Percentiles rank a stretch among this genome's conserved stretches.
Evolutionary conservation across 129 eudicot species (phyloP).

Genomic region (Centrapalus pauciflorus): DNA sequence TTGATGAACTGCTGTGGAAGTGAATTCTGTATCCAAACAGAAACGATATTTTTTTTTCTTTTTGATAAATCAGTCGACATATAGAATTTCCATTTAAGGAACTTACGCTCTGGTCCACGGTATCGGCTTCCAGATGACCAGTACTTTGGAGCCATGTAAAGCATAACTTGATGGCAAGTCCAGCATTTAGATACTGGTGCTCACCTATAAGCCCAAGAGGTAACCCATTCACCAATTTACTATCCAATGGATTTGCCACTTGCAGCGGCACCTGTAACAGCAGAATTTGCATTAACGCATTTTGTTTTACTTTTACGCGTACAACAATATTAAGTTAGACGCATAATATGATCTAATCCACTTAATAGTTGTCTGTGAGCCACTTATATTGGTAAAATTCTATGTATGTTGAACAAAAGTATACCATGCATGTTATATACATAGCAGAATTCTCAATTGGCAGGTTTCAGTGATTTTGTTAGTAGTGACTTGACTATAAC

Average conservation of each 20-base stretch:
- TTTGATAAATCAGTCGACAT: neutral
- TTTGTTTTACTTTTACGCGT: neutral
- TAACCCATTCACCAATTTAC: conserved; percentile 51
- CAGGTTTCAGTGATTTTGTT: neutral
- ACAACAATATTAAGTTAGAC: neutral
- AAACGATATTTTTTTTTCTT: neutral
- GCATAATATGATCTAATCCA: neutral
- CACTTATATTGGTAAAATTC: neutral
- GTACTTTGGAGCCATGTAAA: conserved; percentile 86
- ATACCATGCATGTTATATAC: neutral
- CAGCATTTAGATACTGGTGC: conserved; percentile 94
- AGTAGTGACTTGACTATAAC: no score
- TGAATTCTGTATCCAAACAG: conserved; percentile 44
- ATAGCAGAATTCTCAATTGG: neutral
- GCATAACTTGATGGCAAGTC: conserved; percentile 89
- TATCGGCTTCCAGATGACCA: conserved; percentile 58
- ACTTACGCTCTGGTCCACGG: conserved; percentile 64
- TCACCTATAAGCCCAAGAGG: conserved; percentile 89
- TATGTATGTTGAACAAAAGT: neutral
- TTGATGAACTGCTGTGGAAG: conserved; percentile 76
- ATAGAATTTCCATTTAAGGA: neutral
- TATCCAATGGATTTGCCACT: conserved; percentile 74
- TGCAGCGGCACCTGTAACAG: conserved; percentile 62
- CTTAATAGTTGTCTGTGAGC: no score
- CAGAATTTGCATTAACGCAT: neutral